Conservation (phyloP, 2,329 filamentous ascomycete genomes). For the Trichophyton equinum region DNA sequence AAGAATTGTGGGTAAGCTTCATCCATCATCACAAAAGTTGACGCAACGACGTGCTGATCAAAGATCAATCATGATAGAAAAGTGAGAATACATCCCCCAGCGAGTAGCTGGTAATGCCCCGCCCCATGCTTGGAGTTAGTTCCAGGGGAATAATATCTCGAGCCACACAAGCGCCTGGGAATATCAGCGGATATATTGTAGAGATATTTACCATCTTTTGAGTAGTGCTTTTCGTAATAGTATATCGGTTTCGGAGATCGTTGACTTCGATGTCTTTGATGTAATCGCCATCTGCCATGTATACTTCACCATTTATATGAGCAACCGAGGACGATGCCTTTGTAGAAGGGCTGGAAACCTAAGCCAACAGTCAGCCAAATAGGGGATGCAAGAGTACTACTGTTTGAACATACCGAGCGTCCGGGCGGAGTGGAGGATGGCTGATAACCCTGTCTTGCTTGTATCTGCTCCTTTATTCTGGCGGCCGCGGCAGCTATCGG, state of each 20-base stretch:
- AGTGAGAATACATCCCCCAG: not conserved
- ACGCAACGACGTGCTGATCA: slow-evolving; percentile 19
- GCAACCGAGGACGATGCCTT: slow-evolving; percentile 43
- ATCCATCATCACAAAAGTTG: slow-evolving; percentile 40
- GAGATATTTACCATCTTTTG: slow-evolving; percentile 98
- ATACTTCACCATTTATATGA: slow-evolving; percentile 76
- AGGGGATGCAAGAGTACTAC: not conserved
- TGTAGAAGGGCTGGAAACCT: slow-evolving; percentile 39
- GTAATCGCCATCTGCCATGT: slow-evolving; percentile 91
- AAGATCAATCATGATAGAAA: not conserved
- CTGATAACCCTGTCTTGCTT: slow-evolving; percentile 78
- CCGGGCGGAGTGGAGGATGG: slow-evolving; percentile 82
- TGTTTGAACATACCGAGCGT: slow-evolving; percentile 39
- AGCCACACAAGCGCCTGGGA: slow-evolving; percentile 28
- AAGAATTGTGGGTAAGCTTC: slow-evolving; percentile 54
- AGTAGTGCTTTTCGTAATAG: slow-evolving; percentile 89
- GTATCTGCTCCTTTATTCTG: slow-evolving; percentile 69
- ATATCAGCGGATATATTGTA: slow-evolving; percentile 55
- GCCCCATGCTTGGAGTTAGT: not conserved
- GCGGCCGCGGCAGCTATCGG: slow-evolving; percentile 70
- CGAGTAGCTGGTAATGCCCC: slow-evolving; percentile 12
- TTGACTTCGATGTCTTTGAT: slow-evolving; percentile 99
- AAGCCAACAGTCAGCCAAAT: slow-evolving; percentile 11
- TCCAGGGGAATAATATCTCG: not conserved
- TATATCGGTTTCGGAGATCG: slow-evolving; percentile 89